Evolutionary conservation across 441 rosid genomes (phyloP).

Genomic region (Gossypium gossypioides): DNA sequence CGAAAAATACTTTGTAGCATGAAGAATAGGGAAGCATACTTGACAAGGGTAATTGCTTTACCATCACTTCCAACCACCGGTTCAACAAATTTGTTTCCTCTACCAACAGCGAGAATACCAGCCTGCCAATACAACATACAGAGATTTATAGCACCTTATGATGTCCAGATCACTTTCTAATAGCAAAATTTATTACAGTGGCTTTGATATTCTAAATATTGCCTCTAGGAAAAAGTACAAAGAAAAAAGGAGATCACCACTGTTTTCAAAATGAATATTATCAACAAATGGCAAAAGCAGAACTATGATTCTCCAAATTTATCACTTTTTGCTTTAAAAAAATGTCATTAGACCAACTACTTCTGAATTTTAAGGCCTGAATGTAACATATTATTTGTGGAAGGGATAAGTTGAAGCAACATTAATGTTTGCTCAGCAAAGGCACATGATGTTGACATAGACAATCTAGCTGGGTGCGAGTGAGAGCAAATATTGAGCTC

Average conservation of each 20-base stretch:
- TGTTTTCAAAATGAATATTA: neutral
- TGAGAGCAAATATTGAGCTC: neutral
- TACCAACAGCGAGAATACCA: conserved; percentile 89
- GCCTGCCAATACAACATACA: conserved; percentile 40
- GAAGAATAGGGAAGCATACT: neutral
- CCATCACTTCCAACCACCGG: conserved; percentile 63
- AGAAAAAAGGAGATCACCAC: neutral
- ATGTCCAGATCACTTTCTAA: neutral
- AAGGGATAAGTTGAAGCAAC: neutral
- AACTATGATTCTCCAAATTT: neutral
- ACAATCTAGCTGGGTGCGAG: neutral
- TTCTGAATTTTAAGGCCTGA: neutral
- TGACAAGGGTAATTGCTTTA: conserved; percentile 28
- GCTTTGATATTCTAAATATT: neutral
- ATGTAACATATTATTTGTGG: neutral
- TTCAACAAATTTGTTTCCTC: conserved; percentile 85
- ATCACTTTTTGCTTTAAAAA: neutral
- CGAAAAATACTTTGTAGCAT: conserved; percentile 1
- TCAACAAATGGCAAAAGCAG: neutral
- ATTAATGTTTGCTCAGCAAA: neutral
- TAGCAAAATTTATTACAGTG: neutral
- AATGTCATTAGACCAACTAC: neutral
- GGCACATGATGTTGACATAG: neutral
- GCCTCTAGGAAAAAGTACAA: neutral
- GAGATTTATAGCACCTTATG: neutral